Conservation (phyloP, 2,329 filamentous ascomycete species). For the Pseudogymnoascus pannorum region DNA sequence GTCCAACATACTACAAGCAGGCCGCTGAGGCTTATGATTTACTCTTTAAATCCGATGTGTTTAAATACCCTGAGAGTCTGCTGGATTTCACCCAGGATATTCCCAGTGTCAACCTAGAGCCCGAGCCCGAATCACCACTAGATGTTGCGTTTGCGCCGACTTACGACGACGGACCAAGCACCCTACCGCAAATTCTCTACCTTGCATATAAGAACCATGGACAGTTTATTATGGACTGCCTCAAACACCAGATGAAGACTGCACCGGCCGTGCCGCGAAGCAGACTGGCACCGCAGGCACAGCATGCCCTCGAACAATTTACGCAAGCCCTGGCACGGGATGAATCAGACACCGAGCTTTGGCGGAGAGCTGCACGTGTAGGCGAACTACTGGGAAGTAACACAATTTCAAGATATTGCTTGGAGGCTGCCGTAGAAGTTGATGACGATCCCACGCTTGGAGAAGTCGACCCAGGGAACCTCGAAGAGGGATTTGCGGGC, state of each 20-base stretch:
- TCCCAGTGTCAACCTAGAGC: conserved; percentile 27
- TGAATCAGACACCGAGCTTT: conserved; percentile 60
- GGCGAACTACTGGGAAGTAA: conserved; percentile 50
- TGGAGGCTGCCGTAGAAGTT: conserved; percentile 59
- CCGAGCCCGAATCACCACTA: conserved; percentile 42
- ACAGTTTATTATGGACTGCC: conserved; percentile 77
- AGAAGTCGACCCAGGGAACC: conserved; percentile 54
- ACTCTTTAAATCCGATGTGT: conserved; percentile 88
- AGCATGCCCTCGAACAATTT: conserved; percentile 48
- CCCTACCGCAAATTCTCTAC: conserved; percentile 81
- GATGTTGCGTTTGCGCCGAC: conserved; percentile 50
- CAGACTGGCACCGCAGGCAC: conserved; percentile 24
- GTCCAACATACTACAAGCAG: conserved; percentile 65
- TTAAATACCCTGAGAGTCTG: conserved; percentile 78
- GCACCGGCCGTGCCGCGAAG: conserved; percentile 28
- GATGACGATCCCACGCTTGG: conserved; percentile 58
- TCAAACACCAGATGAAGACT: conserved; percentile 45
- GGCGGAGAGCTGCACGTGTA: conserved; percentile 52
- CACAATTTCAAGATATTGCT: conserved; percentile 52
- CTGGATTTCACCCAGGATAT: conserved; percentile 62
- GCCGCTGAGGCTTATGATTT: conserved; percentile 75
- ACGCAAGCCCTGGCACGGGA: conserved; percentile 54
- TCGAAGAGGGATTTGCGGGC: conserved; percentile 57
- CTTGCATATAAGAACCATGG: conserved; percentile 94
- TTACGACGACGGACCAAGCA: conserved; percentile 69